phyloP scores from a whole-genome alignment of 108 stramenopile genomes.

The Licmophora abbreviata region DNA sequence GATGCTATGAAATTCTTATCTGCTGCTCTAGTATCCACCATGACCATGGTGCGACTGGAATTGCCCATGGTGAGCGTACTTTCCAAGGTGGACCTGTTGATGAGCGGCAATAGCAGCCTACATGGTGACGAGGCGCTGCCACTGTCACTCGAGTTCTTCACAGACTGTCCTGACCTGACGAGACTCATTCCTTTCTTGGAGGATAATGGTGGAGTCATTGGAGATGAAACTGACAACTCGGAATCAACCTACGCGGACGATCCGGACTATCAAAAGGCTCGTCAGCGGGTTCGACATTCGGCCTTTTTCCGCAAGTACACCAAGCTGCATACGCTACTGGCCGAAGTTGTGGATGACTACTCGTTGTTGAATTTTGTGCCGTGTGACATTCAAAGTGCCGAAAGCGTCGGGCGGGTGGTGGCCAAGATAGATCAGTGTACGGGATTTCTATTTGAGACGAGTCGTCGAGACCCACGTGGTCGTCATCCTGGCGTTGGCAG shows the following conservation, averaged over 20 bases:
- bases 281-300: conserved; percentile 34
- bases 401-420: conserved; percentile 70
- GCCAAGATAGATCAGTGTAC: conserved; percentile 77
- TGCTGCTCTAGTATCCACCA: conserved; percentile 83
- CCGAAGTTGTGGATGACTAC: conserved; percentile 77
- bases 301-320: conserved; percentile 46
- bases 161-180: conserved; percentile 70
- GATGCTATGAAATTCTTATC: conserved; percentile 90
- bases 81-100: conserved; percentile 88
- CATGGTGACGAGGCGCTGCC: conserved; percentile 23
- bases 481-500: background rate
- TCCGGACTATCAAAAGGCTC: conserved; percentile 65
- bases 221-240: conserved; percentile 16
- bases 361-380: conserved; percentile 66
- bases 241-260: conserved; percentile 43
- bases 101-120: background rate
- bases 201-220: conserved; percentile 25
- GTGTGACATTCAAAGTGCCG: conserved; percentile 70
- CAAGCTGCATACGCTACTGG: conserved; percentile 55
- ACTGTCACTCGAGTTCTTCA: conserved; percentile 72
- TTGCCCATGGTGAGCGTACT: conserved; percentile 95
- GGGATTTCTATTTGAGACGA: conserved; percentile 61
- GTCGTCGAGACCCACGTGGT: too few relatives aligned
- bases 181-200: conserved; percentile 70
- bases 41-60: conserved; percentile 92